Evolutionary conservation across 2,329 filamentous ascomycete genomes (phyloP).

Genomic region (Colletotrichum tabaci): DNA sequence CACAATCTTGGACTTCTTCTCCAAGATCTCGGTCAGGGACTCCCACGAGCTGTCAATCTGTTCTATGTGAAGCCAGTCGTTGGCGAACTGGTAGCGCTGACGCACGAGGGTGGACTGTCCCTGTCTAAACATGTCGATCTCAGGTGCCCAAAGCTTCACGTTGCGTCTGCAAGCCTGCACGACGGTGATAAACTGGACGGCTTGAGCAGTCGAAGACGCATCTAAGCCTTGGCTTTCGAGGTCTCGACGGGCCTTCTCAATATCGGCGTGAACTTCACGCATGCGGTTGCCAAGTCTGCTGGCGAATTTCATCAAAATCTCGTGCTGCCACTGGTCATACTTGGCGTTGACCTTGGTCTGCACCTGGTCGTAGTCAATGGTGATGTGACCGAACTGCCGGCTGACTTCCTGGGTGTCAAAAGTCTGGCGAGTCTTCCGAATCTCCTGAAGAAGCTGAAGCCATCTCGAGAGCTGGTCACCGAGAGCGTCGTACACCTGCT

Average conservation of each 20-base stretch:
- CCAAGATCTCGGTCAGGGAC: slow-evolving; percentile 90
- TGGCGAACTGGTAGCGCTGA: slow-evolving; percentile 93
- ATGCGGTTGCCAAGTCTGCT: slow-evolving; percentile 89
- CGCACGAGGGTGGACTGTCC: slow-evolving; percentile 93
- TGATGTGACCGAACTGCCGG: slow-evolving; percentile 92
- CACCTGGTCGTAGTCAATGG: slow-evolving; percentile 98
- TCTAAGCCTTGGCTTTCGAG: slow-evolving; percentile 94
- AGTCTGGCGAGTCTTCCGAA: slow-evolving; percentile 93
- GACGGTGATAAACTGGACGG: slow-evolving; percentile 97
- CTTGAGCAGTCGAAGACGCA: slow-evolving; percentile 94
- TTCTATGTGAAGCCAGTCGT: slow-evolving; percentile 95
- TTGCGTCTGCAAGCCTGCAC: slow-evolving; percentile 97
- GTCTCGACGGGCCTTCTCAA: slow-evolving; percentile 90
- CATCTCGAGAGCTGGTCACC: slow-evolving; percentile 93
- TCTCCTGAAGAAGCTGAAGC: slow-evolving; percentile 96
- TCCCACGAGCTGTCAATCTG: slow-evolving; percentile 98
- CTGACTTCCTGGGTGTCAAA: slow-evolving; percentile 98
- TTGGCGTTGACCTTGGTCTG: slow-evolving; percentile 99
- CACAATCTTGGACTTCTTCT: slow-evolving; percentile 94
- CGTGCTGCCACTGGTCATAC: slow-evolving; percentile 99
- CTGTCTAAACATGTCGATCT: slow-evolving; percentile 95
- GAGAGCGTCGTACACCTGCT: slow-evolving; percentile 93
- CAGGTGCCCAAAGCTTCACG: slow-evolving; percentile 93
- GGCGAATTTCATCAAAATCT: slow-evolving; percentile 95
- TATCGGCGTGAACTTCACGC: slow-evolving; percentile 91